Conservation (phyloP, 495 filamentous ascomycete species). For the Oidiodendron maius region DNA sequence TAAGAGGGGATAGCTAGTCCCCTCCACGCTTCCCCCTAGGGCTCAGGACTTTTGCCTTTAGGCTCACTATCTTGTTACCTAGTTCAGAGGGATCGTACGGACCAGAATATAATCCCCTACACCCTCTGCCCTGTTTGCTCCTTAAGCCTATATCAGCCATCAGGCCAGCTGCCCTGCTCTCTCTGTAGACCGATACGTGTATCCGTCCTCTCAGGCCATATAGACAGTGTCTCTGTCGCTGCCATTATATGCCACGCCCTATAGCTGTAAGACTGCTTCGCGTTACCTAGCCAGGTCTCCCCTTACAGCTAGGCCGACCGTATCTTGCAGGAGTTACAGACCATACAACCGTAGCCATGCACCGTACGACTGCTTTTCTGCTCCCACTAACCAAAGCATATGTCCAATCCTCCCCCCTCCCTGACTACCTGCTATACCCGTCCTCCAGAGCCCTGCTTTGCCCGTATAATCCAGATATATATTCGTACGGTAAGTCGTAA, state of each 20-base stretch:
- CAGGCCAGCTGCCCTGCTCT: slow-evolving; percentile 1
- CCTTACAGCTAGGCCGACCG: too few relatives aligned
- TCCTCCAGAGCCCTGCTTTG: too few relatives aligned
- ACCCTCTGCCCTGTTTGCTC: slow-evolving; percentile 3
- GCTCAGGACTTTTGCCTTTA: too few relatives aligned
- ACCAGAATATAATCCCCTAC: background rate
- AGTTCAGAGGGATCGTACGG: background rate
- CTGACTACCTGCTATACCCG: too few relatives aligned
- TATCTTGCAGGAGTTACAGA: too few relatives aligned
- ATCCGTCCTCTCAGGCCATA: too few relatives aligned
- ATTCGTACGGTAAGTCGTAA: too few relatives aligned
- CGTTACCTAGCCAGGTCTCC: slow-evolving; percentile 2
- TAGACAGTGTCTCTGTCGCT: slow-evolving; percentile 13
- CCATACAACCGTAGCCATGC: slow-evolving; percentile 1
- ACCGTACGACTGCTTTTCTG: background rate
- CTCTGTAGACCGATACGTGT: slow-evolving; percentile 7
- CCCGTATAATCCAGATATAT: too few relatives aligned
- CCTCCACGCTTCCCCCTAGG: background rate
- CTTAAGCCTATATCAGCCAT: slow-evolving; percentile 6
- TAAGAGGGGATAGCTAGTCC: background rate
- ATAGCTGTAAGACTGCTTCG: slow-evolving; percentile 11
- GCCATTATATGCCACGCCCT: too few relatives aligned
- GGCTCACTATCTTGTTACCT: background rate
- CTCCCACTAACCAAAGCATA: slow-evolving; percentile 3
- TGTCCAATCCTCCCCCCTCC: too few relatives aligned